Evolutionary conservation across 345 rosid genomes (phyloP).

Genomic region (Brassica incana): DNA sequence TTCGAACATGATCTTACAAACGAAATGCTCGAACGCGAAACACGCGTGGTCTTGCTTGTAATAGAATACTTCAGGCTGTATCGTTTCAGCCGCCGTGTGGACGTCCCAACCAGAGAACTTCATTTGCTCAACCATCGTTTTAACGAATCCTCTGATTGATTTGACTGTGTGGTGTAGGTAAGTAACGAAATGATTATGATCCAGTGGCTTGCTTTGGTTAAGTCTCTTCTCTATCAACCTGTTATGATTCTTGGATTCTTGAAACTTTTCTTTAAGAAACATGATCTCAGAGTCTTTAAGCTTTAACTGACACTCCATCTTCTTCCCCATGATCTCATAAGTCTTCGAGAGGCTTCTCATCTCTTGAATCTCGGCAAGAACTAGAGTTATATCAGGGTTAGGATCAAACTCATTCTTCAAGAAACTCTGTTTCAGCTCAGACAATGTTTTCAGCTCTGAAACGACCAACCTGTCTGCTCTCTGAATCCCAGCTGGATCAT

Average conservation of each 20-base stretch:
- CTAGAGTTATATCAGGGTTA: constrained; percentile 54
- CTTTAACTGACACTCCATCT: constrained; percentile 66
- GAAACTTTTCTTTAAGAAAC: constrained; percentile 59
- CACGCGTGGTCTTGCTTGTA: constrained; percentile 71
- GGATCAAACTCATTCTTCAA: constrained; percentile 70
- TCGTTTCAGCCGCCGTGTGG: constrained; percentile 60
- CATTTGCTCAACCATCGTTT: constrained; percentile 62
- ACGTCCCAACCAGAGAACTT: constrained; percentile 71
- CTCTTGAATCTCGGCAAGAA: constrained; percentile 75
- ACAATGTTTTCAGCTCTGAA: constrained; percentile 61
- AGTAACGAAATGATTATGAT: constrained; percentile 54
- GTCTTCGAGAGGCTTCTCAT: constrained; percentile 62
- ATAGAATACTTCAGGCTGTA: constrained; percentile 51
- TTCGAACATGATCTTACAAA: constrained; percentile 74
- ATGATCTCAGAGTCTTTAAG: constrained; percentile 77
- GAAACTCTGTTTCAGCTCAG: constrained; percentile 76
- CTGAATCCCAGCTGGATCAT: constrained; percentile 72
- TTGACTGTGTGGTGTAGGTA: constrained; percentile 61
- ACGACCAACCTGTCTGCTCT: constrained; percentile 63
- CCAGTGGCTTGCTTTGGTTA: constrained; percentile 54
- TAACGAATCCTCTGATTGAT: constrained; percentile 69
- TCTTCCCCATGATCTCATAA: constrained; percentile 64
- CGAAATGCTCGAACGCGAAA: constrained; percentile 72
- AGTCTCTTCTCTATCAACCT: constrained; percentile 58
- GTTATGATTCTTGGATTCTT: constrained; percentile 53